These are phyloP conservation scores for Solanum hybrid DNA, from an alignment of 305 asterid species.

Conservation along the genomic window DNA sequence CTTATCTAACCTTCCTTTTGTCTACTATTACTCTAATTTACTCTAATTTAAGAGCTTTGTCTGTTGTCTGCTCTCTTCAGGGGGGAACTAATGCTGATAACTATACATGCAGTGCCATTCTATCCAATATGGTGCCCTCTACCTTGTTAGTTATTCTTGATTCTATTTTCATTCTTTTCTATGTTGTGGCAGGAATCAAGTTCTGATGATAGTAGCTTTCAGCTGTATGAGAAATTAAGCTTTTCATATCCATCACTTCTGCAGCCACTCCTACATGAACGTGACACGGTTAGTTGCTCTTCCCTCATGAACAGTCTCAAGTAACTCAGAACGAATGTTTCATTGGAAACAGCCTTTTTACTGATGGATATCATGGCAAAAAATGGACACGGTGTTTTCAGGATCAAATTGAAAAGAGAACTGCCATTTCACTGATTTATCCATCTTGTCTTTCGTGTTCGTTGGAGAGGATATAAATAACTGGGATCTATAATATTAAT, in stretches of 20 bases:
- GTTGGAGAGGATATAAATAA: background rate
- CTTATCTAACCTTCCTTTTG: background rate
- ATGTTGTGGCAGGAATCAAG: slow-evolving; percentile 35
- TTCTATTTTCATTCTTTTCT: background rate
- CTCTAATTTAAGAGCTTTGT: background rate
- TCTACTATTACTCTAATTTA: background rate
- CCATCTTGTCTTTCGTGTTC: background rate
- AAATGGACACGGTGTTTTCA: background rate
- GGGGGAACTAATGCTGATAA: background rate
- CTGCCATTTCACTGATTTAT: background rate
- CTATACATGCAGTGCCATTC: background rate
- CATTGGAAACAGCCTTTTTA: background rate
- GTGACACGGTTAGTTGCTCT: slow-evolving; percentile 56
- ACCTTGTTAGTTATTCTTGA: background rate
- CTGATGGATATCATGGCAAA: background rate
- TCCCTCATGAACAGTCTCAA: background rate
- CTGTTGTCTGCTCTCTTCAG: background rate
- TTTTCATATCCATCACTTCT: slow-evolving; percentile 69
- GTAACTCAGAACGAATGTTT: background rate
- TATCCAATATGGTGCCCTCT: background rate
- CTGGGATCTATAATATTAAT: background rate
- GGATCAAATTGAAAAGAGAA: background rate
- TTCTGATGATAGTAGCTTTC: slow-evolving; percentile 33
- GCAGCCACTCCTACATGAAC: slow-evolving; percentile 73
- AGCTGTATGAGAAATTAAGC: slow-evolving; percentile 67